These are phyloP conservation scores for Claviceps digitariae DNA, from an alignment of 2,329 filamentous ascomycete genomes.

Conservation along the genomic window DNA sequence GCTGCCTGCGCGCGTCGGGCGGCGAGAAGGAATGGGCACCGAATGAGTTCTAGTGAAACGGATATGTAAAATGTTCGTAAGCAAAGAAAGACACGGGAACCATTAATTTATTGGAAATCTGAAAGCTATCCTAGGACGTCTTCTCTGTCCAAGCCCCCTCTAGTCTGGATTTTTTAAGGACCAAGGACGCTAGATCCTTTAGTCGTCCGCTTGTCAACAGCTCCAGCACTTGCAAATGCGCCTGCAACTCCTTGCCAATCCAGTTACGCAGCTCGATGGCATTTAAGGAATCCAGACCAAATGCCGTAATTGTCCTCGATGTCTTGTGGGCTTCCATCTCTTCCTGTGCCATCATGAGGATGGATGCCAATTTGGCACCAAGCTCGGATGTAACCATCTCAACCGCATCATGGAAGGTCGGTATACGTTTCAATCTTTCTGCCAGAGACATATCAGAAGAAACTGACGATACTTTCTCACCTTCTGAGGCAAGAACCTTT, in stretches of 20 bases:
- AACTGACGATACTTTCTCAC: background rate
- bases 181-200: conserved; percentile 11
- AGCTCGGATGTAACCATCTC: conserved; percentile 13
- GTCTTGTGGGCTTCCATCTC: conserved; percentile 12
- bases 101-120: no score
- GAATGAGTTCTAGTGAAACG: no score
- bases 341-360: conserved; percentile 14
- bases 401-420: conserved; percentile 10
- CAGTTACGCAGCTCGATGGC: conserved; percentile 39
- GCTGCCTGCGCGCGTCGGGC: no score
- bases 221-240: conserved; percentile 39
- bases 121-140: background rate
- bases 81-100: no score
- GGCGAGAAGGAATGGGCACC: no score
- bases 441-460: conserved; percentile 3
- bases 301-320: conserved; percentile 12
- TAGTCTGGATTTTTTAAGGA: conserved; percentile 15
- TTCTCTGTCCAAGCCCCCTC: conserved; percentile 8
- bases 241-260: conserved; percentile 29
- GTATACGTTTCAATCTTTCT: conserved; percentile 9
- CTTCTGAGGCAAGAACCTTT: conserved; percentile 14
- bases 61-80: no score
- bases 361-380: conserved; percentile 21
- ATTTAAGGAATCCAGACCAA: conserved; percentile 33
- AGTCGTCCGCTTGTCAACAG: conserved; percentile 35